Evolutionary conservation across 257 asterid genomes (phyloP).

Genomic region (Salvia hispanica): DNA sequence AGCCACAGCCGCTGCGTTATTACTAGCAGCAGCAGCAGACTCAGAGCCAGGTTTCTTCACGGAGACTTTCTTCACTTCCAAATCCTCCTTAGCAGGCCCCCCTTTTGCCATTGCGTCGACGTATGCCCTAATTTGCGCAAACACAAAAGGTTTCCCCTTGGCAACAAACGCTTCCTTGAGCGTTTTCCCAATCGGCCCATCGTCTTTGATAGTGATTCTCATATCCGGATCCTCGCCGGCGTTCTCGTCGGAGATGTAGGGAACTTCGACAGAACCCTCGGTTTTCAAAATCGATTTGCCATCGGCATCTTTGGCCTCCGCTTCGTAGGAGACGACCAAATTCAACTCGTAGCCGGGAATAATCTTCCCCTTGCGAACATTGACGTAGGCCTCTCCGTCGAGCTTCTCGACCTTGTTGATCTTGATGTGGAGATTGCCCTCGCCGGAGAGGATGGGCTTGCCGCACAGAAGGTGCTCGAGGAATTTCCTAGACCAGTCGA

Average conservation of each 20-base stretch:
- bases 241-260: slow-evolving; percentile 89
- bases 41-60: slow-evolving; percentile 40
- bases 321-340: slow-evolving; percentile 68
- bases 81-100: slow-evolving; percentile 89
- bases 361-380: slow-evolving; percentile 85
- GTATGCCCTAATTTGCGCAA: slow-evolving; percentile 64
- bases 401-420: slow-evolving; percentile 59
- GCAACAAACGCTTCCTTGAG: slow-evolving; percentile 76
- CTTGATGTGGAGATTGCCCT: slow-evolving; percentile 52
- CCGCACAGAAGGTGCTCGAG: slow-evolving; percentile 57
- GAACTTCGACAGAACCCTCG: slow-evolving; percentile 78
- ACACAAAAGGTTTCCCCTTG: slow-evolving; percentile 73
- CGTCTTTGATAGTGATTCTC: slow-evolving; percentile 63
- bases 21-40: slow-evolving; percentile 24
- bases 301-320: slow-evolving; percentile 67
- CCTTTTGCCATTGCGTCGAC: slow-evolving; percentile 76
- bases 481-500: slow-evolving; percentile 76
- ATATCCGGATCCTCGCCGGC: slow-evolving; percentile 89
- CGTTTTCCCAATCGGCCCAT: slow-evolving; percentile 70
- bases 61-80: slow-evolving; percentile 62
- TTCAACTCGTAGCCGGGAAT: slow-evolving; percentile 86
- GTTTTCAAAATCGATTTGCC: slow-evolving; percentile 48
- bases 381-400: slow-evolving; percentile 91
- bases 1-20: slow-evolving; percentile 8
- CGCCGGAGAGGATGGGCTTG: slow-evolving; percentile 65